Percentiles rank a stretch among this genome's conserved stretches.
These are phyloP conservation scores for Colletotrichum sp. DNA, from an alignment of 2,329 filamentous ascomycete genomes.

Conservation along the genomic window DNA sequence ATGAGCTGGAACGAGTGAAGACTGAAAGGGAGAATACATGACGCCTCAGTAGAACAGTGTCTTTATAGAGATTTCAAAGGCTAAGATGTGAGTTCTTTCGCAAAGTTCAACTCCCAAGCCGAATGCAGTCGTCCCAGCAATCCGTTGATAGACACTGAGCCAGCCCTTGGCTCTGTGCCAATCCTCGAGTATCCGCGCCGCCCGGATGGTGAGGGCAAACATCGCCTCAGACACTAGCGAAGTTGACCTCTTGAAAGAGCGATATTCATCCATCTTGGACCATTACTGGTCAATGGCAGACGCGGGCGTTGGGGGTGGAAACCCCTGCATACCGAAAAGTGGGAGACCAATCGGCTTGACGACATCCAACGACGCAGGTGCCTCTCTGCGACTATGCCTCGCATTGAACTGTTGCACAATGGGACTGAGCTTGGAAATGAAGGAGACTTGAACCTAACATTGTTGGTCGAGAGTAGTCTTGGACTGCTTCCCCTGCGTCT, in stretches of 20 bases:
- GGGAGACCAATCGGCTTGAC: not conserved
- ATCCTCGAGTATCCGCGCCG: not conserved
- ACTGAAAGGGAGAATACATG: not conserved
- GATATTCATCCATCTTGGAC: not conserved
- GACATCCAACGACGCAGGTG: not conserved
- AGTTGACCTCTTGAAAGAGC: not conserved
- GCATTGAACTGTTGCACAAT: not conserved
- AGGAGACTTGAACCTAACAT: not conserved
- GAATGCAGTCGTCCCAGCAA: not conserved
- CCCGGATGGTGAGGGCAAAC: not conserved
- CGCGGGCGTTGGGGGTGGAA: not conserved
- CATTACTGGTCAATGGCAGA: not conserved
- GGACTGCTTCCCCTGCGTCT: not conserved
- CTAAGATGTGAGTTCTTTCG: rapidly evolving
- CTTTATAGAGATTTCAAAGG: not conserved
- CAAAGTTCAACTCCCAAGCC: rapidly evolving
- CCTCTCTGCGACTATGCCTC: not conserved
- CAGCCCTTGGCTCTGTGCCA: not conserved
- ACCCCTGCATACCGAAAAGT: not conserved
- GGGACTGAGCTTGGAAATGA: not conserved
- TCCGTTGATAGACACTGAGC: rapidly evolving
- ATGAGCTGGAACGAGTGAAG: not conserved
- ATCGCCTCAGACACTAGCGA: not conserved
- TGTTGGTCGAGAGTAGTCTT: not conserved
- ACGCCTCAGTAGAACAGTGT: not conserved